phyloP scores from a whole-genome alignment of 306 rosid species.

The Lathyrus tuberosus region DNA sequence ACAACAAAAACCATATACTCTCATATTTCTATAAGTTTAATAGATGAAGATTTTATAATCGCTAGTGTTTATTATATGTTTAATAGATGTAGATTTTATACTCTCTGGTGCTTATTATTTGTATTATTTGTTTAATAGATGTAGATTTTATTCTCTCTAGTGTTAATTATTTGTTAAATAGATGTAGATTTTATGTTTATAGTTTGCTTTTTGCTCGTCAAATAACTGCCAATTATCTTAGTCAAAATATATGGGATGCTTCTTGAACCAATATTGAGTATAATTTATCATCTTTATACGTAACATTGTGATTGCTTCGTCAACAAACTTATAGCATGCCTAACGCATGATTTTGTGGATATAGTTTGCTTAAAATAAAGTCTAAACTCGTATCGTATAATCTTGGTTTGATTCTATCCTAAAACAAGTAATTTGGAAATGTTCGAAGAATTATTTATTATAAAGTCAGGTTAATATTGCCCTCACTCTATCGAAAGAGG shows the following conservation, averaged over 20 bases:
- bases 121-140: no score
- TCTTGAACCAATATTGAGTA: background rate
- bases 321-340: slow-evolving; percentile 28
- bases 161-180: slow-evolving; percentile 22
- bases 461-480: background rate
- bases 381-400: slow-evolving; percentile 28
- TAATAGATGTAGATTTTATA: no score
- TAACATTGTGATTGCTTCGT: slow-evolving; percentile 37
- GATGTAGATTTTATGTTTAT: slow-evolving; percentile 32
- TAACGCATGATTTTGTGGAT: slow-evolving; percentile 26
- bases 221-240: slow-evolving; percentile 21
- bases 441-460: background rate
- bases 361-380: slow-evolving; percentile 33
- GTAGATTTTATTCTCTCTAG: no score
- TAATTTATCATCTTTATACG: slow-evolving; percentile 34
- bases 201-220: background rate
- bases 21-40: no score
- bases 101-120: no score
- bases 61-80: no score
- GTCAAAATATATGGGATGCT: slow-evolving; percentile 28
- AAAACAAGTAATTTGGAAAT: background rate
- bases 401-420: slow-evolving; percentile 44
- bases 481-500: no score
- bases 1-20: no score
- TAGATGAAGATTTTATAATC: no score